Base-by-base conservation (phyloP, 768 basidiomycete genomes). In the Boletus reticulatus region DNA sequence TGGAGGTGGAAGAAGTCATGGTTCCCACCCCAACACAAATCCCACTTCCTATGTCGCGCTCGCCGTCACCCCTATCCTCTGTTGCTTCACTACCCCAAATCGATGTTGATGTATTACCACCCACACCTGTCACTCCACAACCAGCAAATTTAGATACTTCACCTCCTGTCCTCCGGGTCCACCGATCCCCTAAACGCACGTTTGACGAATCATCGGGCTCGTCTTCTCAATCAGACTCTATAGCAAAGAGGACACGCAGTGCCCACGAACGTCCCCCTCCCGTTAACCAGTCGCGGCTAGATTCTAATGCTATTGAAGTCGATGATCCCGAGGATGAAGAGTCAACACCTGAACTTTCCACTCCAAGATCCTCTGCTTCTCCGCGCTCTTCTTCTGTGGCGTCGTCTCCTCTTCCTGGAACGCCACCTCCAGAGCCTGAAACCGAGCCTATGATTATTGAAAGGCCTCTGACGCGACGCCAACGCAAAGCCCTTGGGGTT, bases 401-500 rank as follows among this genome's bases (percentile, higher is more conserved):
- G 41, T 69, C 71, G 13, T 74, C 77, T 13, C 70, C 74, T n/a
- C 64, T 74, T 39, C 70, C 75, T n/a, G 69, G 72, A 50, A 69
- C 71, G 7, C 67, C 70, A 0, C 68, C 73, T 41, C 67, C 68
- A 1, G 68, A 69, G 12, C 58, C 65, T 1, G 73, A 52, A 13
- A 39, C 50, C 1, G 55, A 59, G 20, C 50, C 59, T 10, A 44
- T 39, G 12, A 43, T 7, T 22, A 17, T 53, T 34, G 59, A 75
- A 59, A 77, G 72, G 44, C 76, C 75, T 7, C 51, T 92, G 44
- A 92, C 88, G 8, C 73, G 85, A 46, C 74, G 88, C 20, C 82
- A 92, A 70, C 77, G 86, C 34, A 91, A 85, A 72, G 75, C 74
- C n/a, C 75, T 86, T 12, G 86, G 87, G 2, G 67, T 91, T 42